Evolutionary conservation across 2,329 filamentous ascomycete species (phyloP).

Genomic region (Tolypocladium ophioglossoides): DNA sequence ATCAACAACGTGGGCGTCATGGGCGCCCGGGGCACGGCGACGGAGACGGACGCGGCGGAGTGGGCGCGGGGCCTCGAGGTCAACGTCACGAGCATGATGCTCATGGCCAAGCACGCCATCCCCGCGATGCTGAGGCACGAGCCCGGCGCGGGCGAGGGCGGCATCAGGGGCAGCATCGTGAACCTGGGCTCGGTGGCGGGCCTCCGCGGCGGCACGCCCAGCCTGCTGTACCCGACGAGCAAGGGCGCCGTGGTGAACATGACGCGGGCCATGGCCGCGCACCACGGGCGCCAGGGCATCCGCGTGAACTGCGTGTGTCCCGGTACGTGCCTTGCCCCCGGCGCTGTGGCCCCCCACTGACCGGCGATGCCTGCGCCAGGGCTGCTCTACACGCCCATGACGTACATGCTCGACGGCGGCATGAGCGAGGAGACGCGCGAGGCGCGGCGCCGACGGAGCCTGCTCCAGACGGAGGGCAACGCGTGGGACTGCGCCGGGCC

Average conservation of each 20-base stretch:
- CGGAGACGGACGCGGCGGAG: constrained; percentile 46
- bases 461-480: constrained; percentile 30
- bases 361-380: constrained; percentile 6
- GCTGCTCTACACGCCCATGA: constrained; percentile 39
- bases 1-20: constrained; percentile 55
- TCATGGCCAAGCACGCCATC: constrained; percentile 51
- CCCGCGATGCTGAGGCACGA: constrained; percentile 48
- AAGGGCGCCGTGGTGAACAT: constrained; percentile 40
- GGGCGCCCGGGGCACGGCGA: constrained; percentile 47
- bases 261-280: constrained; percentile 40
- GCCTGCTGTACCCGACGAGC: constrained; percentile 34
- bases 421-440: constrained; percentile 28
- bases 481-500: constrained; percentile 31
- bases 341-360: too few relatives aligned
- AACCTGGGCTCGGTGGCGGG: constrained; percentile 56
- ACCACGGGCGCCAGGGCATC: constrained; percentile 33
- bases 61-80: constrained; percentile 48
- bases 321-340: constrained; percentile 11
- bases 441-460: constrained; percentile 24
- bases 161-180: constrained; percentile 40
- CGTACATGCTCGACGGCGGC: constrained; percentile 19
- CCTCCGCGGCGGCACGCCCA: constrained; percentile 32
- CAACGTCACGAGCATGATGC: constrained; percentile 56
- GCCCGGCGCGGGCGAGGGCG: constrained; percentile 12
- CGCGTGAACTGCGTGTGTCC: constrained; percentile 40